Percentiles rank a stretch among this genome's conserved stretches.
Conservation (phyloP, 805 yeast genomes). For the Cyberlindnera nakhonratchasimensis region DNA sequence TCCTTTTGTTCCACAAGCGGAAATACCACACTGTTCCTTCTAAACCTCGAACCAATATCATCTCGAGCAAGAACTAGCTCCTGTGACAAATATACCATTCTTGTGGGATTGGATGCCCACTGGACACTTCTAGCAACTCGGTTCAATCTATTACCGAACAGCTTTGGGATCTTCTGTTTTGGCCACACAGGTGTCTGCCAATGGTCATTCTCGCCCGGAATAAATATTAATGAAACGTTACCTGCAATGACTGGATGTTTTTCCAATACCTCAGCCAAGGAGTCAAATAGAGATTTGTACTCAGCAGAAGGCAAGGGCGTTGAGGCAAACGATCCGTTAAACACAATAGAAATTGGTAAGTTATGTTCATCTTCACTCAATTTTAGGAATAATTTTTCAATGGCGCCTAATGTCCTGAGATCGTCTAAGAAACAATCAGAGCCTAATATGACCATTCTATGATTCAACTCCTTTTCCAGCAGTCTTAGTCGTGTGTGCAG, state of each 20-base stretch:
- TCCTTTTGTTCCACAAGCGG: slow-evolving; percentile 32
- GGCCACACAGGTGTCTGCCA: slow-evolving; percentile 87
- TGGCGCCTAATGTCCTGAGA: slow-evolving; percentile 52
- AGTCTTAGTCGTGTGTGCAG: slow-evolving; percentile 51
- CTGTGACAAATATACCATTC: slow-evolving; percentile 76
- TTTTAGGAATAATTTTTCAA: slow-evolving; percentile 56
- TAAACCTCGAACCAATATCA: slow-evolving; percentile 65
- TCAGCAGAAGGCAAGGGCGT: slow-evolving; percentile 56
- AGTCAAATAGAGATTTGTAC: slow-evolving; percentile 69
- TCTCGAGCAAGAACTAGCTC: slow-evolving; percentile 77
- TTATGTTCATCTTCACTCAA: slow-evolving; percentile 48
- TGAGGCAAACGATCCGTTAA: slow-evolving; percentile 79
- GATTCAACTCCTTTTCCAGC: slow-evolving; percentile 57
- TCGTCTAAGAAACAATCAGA: slow-evolving; percentile 69
- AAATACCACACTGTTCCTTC: slow-evolving; percentile 63
- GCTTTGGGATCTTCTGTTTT: slow-evolving; percentile 61
- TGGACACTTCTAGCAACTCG: slow-evolving; percentile 51
- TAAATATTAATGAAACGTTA: slow-evolving; percentile 57
- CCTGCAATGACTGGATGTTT: slow-evolving; percentile 52
- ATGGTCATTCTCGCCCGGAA: slow-evolving; percentile 93
- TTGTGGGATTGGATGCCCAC: slow-evolving; percentile 75
- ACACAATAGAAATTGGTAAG: slow-evolving; percentile 64
- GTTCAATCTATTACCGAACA: slow-evolving; percentile 66
- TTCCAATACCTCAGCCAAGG: slow-evolving; percentile 62
- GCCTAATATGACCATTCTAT: slow-evolving; percentile 69